Percentiles rank a stretch among this genome's conserved stretches.
Conservation (phyloP, 495 filamentous ascomycete genomes). For the Aspergillus indologenus region DNA sequence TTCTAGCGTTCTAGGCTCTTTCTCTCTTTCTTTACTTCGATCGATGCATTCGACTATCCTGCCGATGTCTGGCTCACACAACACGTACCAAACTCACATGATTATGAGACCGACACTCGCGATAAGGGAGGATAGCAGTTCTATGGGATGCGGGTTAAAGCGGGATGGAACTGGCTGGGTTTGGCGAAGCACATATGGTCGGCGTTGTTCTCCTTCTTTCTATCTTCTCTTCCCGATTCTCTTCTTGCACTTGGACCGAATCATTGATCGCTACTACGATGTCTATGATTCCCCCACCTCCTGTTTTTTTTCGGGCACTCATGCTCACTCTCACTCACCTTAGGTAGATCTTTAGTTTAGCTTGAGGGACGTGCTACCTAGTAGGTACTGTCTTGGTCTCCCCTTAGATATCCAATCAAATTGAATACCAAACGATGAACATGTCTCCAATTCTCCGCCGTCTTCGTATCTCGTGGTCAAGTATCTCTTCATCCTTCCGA, state of each 20-base stretch:
- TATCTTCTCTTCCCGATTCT: not conserved
- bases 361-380: not conserved
- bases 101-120: no score
- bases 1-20: not conserved
- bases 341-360: not conserved
- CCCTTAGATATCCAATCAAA: slow-evolving; percentile 16
- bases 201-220: not conserved
- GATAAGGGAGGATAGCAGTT: no score
- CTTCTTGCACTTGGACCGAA: slow-evolving; percentile 12
- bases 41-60: not conserved
- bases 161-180: not conserved
- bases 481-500: no score
- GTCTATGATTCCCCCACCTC: not conserved
- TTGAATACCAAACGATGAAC: slow-evolving; percentile 4
- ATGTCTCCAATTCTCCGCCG: not conserved
- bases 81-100: no score
- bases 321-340: not conserved
- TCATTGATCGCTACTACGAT: slow-evolving; percentile 1
- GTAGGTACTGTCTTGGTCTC: not conserved
- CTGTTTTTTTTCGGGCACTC: not conserved
- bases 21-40: slow-evolving; percentile 2
- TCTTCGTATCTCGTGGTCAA: no score
- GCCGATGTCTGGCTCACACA: not conserved
- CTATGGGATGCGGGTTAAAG: not conserved
- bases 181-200: slow-evolving; percentile 1